phyloP scores from a whole-genome alignment of 2,329 filamentous ascomycete genomes.

The Fusarium miscanthi region DNA sequence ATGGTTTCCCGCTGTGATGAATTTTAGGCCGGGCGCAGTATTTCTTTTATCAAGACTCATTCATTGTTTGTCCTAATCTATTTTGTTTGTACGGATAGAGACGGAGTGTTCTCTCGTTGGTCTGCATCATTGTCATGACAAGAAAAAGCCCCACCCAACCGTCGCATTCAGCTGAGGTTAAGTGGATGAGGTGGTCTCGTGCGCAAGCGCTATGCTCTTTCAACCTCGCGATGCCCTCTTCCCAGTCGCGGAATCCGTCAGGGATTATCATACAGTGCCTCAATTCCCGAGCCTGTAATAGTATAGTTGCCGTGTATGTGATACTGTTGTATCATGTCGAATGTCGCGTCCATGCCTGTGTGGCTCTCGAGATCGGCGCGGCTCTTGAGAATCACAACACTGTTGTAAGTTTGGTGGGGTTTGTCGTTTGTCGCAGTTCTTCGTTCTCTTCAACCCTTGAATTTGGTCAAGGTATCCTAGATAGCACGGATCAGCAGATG shows the following conservation, averaged over 20 bases:
- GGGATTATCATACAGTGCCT: neutral
- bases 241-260: neutral
- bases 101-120: constrained; percentile 8
- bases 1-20: no score
- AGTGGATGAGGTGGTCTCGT: constrained; percentile 39
- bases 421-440: neutral
- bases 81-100: neutral
- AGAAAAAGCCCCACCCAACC: constrained; percentile 37
- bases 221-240: constrained; percentile 11
- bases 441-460: constrained; percentile 67
- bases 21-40: neutral
- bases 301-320: neutral
- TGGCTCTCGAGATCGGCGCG: constrained; percentile 4
- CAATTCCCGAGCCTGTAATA: neutral
- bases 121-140: constrained; percentile 30
- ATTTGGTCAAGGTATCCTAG: constrained; percentile 74
- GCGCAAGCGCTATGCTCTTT: constrained; percentile 21
- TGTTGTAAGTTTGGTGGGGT: neutral
- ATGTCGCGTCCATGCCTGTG: neutral
- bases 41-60: neutral
- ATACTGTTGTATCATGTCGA: neutral
- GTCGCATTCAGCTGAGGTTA: constrained; percentile 33
- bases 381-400: neutral
- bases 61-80: constrained; percentile 1
- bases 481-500: constrained; percentile 18